Conservation (phyloP, 345 rosid species). For the Citrus reticulata region DNA sequence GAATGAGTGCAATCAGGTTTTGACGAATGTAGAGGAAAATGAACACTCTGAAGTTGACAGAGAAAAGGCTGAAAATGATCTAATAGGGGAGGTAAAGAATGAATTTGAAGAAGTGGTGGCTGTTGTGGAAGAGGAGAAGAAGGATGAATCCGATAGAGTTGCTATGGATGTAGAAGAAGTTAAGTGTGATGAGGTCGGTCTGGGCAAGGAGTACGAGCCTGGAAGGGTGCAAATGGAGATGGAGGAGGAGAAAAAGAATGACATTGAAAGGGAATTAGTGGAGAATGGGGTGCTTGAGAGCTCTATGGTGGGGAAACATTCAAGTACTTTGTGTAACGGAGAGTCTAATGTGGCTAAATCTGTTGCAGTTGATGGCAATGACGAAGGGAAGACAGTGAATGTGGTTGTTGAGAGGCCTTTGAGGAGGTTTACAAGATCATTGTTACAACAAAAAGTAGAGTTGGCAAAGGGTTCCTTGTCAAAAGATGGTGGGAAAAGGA, state of each 20-base stretch:
- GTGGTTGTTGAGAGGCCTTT: slow-evolving; percentile 22
- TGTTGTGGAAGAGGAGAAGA: slow-evolving; percentile 2
- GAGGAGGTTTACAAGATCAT: slow-evolving; percentile 56
- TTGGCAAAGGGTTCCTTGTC: slow-evolving; percentile 1
- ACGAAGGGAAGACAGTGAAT: slow-evolving; percentile 19
- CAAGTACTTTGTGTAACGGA: slow-evolving; percentile 22
- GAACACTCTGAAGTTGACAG: background rate
- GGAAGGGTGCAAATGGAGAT: background rate
- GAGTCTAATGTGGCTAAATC: slow-evolving; percentile 9
- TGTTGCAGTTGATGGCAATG: slow-evolving; percentile 7
- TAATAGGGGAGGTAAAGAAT: background rate
- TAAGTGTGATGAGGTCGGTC: background rate
- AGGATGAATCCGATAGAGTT: background rate
- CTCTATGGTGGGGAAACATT: background rate
- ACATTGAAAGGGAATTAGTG: background rate
- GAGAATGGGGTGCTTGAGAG: background rate
- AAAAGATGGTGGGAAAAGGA: background rate
- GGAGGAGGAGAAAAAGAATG: slow-evolving; percentile 1
- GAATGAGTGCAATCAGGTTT: background rate
- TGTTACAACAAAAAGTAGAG: slow-evolving; percentile 34
- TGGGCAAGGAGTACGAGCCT: background rate
- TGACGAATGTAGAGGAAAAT: background rate
- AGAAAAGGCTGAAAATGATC: background rate
- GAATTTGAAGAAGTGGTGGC: background rate
- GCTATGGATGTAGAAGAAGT: background rate